Evolutionary conservation across 192 early-diverging fungal species (phyloP).

Genomic region (Coemansia furcata): DNA sequence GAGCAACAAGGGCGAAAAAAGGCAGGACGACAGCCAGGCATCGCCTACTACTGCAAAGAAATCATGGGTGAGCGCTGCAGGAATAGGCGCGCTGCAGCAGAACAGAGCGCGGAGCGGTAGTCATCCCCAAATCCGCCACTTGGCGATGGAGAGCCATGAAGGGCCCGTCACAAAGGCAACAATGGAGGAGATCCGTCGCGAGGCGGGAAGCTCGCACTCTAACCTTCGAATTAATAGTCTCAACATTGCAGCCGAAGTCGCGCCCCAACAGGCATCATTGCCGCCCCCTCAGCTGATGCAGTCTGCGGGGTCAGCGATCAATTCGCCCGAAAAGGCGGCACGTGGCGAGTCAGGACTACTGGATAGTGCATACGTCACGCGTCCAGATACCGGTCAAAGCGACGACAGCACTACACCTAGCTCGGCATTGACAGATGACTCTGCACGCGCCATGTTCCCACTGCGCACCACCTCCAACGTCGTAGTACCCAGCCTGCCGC

Average conservation of each 20-base stretch:
- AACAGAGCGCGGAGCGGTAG: slow-evolving; percentile 38
- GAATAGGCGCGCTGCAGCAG: slow-evolving; percentile 29
- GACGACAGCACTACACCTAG: slow-evolving; percentile 4
- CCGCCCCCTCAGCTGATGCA: not conserved
- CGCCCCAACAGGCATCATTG: not conserved
- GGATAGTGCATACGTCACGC: not conserved
- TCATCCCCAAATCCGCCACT: slow-evolving; percentile 49
- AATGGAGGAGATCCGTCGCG: slow-evolving; percentile 53
- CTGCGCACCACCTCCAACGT: slow-evolving; percentile 45
- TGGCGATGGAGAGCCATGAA: slow-evolving; percentile 51
- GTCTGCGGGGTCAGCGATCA: not conserved
- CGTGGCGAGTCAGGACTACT: slow-evolving; percentile 4
- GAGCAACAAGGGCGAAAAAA: slow-evolving; percentile 31
- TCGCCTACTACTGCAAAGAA: slow-evolving; percentile 22
- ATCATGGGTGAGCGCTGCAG: slow-evolving; percentile 26
- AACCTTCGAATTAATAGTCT: slow-evolving; percentile 44
- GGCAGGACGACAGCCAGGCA: slow-evolving; percentile 21
- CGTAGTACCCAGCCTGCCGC: slow-evolving; percentile 15
- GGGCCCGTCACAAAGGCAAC: slow-evolving; percentile 49
- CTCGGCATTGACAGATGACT: slow-evolving; percentile 6
- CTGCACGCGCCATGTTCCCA: slow-evolving; percentile 23
- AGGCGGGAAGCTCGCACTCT: slow-evolving; percentile 33
- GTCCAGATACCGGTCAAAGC: not conserved
- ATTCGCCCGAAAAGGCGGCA: not conserved
- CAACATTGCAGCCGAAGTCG: slow-evolving; percentile 2